These are phyloP conservation scores for Lanmaoa pseudosensibilis DNA, from an alignment of 768 basidiomycete species.

Conservation along the genomic window DNA sequence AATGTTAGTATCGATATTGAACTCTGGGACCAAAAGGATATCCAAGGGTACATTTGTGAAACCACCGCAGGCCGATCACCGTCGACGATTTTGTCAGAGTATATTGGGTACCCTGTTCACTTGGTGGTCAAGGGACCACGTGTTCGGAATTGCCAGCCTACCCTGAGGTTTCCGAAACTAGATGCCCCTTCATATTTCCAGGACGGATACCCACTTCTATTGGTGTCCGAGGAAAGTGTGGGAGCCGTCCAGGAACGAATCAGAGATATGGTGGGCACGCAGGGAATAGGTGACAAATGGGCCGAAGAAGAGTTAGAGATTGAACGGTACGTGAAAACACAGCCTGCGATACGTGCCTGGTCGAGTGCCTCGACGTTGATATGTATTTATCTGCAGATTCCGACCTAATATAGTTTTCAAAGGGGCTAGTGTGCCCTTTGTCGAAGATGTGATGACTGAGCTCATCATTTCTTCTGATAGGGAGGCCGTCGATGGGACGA, in stretches of 20 bases:
- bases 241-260: conserved; percentile 49
- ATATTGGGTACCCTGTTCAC: conserved; percentile 59
- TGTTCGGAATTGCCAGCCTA: conserved; percentile 51
- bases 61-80: conserved; percentile 43
- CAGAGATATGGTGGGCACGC: conserved; percentile 45
- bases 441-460: conserved; percentile 70
- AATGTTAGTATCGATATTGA: conserved; percentile 50
- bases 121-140: conserved; percentile 67
- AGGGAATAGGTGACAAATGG: conserved; percentile 55
- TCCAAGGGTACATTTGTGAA: conserved; percentile 71
- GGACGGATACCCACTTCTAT: conserved; percentile 69
- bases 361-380: conserved; percentile 2
- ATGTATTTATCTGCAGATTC: conserved; percentile 50
- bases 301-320: conserved; percentile 47
- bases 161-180: conserved; percentile 56
- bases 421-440: conserved; percentile 64
- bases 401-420: conserved; percentile 72
- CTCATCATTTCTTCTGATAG: conserved; percentile 47
- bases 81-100: conserved; percentile 58
- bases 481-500: conserved; percentile 17
- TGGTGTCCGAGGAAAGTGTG: conserved; percentile 69
- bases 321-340: conserved; percentile 49
- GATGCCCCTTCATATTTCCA: conserved; percentile 59
- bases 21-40: conserved; percentile 45
- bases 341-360: not conserved